Conservation (phyloP, 2,329 filamentous ascomycete species). For the Orbilia quercus region DNA sequence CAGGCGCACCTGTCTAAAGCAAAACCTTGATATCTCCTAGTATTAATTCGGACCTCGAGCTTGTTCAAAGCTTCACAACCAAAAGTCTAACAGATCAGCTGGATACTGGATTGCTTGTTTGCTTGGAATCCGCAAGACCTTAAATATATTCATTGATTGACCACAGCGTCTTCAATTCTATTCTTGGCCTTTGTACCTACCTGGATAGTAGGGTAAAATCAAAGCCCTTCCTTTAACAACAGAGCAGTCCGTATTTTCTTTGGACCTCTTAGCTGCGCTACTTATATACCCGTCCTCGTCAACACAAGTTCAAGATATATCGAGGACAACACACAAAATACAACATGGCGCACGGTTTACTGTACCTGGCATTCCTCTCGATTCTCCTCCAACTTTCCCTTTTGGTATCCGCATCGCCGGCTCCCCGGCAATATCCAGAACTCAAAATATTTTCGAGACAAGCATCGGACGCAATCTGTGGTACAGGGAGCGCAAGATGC, state of each 20-base stretch:
- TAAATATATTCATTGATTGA: slow-evolving; percentile 1
- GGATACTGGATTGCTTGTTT: slow-evolving; percentile 3
- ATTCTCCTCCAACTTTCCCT: slow-evolving; percentile 26
- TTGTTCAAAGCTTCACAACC: background rate
- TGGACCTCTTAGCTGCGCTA: background rate
- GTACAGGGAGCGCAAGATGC: slow-evolving; percentile 43
- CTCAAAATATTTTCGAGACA: slow-evolving; percentile 44
- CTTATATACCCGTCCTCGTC: background rate
- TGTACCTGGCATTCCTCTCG: background rate
- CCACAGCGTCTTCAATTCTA: background rate
- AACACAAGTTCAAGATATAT: background rate
- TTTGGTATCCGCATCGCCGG: slow-evolving; percentile 36
- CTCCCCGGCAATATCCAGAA: slow-evolving; percentile 41
- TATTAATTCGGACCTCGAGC: slow-evolving; percentile 2
- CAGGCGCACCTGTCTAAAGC: background rate
- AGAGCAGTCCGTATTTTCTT: background rate
- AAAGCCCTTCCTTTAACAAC: slow-evolving; percentile 2
- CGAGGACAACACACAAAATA: slow-evolving; percentile 44
- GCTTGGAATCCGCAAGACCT: slow-evolving; percentile 5
- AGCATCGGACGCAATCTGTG: slow-evolving; percentile 35
- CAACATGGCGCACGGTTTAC: slow-evolving; percentile 31
- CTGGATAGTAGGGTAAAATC: slow-evolving; percentile 29
- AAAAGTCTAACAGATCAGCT: background rate
- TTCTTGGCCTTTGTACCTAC: slow-evolving; percentile 16
- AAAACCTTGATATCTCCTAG: background rate